Evolutionary conservation across 2,329 filamentous ascomycete species (phyloP).

Genomic region (Tympanopsis confertula): DNA sequence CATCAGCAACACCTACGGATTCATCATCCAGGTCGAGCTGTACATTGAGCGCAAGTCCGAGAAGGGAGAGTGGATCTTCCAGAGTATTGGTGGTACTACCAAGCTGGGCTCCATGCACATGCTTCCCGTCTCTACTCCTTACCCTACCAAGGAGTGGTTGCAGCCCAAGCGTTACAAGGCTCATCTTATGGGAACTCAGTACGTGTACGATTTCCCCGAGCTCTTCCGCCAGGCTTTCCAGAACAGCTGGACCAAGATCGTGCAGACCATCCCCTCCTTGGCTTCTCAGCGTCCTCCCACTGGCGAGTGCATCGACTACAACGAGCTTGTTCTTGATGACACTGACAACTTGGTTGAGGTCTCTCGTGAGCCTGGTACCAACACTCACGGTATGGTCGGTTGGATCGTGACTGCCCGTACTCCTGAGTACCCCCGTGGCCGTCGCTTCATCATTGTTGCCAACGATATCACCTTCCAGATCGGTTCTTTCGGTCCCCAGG

Average conservation of each 20-base stretch:
- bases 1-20: constrained; percentile 96
- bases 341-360: constrained; percentile 85
- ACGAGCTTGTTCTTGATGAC: constrained; percentile 89
- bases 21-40: constrained; percentile 93
- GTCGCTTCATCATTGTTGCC: constrained; percentile 89
- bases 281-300: constrained; percentile 70
- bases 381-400: constrained; percentile 94
- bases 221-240: constrained; percentile 96
- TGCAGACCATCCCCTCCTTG: constrained; percentile 62
- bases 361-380: constrained; percentile 86
- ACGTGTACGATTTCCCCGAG: constrained; percentile 99
- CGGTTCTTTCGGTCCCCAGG: constrained; percentile 88
- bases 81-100: constrained; percentile 87
- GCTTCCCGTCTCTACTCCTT: constrained; percentile 79
- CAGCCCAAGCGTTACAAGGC: constrained; percentile 99
- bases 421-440: constrained; percentile 84
- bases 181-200: constrained; percentile 97
- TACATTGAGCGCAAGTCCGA: constrained; percentile 97
- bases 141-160: constrained; percentile 95
- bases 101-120: constrained; percentile 95
- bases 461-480: constrained; percentile 99
- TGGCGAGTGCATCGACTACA: constrained; percentile 88
- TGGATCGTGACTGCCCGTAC: constrained; percentile 93
- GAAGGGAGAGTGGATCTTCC: constrained; percentile 97
- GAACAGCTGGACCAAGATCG: constrained; percentile 76